These are phyloP conservation scores for Pulveroboletus sp. DNA, from an alignment of 1,284 basidiomycete genomes.

Conservation along the genomic window DNA sequence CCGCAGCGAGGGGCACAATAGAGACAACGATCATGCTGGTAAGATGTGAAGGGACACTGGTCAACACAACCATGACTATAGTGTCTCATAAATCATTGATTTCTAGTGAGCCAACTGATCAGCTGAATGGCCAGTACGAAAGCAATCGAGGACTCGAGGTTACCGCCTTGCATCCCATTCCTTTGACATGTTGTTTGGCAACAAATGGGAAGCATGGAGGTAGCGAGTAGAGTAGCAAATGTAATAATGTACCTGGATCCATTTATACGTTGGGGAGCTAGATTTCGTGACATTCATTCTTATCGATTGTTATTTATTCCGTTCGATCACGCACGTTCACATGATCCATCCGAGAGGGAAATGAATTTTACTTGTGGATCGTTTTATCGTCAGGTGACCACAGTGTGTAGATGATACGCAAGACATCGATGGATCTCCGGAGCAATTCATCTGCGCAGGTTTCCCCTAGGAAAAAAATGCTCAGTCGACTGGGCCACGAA, in stretches of 20 bases:
- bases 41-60: no score
- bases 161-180: not conserved
- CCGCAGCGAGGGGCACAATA: no score
- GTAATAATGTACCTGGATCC: constrained; percentile 8
- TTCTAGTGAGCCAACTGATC: no score
- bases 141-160: not conserved
- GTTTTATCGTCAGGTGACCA: not conserved
- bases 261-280: not conserved
- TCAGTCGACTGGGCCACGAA: not conserved
- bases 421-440: not conserved
- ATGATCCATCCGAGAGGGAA: not conserved
- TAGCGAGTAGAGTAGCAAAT: no score
- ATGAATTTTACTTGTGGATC: not conserved
- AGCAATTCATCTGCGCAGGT: constrained; percentile 17
- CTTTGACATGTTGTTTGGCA: not conserved
- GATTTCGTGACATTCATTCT: not conserved
- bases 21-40: no score
- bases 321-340: not conserved
- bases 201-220: not conserved
- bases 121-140: no score
- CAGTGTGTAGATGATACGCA: not conserved
- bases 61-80: not conserved
- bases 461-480: constrained; percentile 24
- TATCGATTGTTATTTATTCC: not conserved
- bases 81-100: no score